Evolutionary conservation across 495 filamentous ascomycete genomes (phyloP).

Genomic region (Trichoderma asperelloides): DNA sequence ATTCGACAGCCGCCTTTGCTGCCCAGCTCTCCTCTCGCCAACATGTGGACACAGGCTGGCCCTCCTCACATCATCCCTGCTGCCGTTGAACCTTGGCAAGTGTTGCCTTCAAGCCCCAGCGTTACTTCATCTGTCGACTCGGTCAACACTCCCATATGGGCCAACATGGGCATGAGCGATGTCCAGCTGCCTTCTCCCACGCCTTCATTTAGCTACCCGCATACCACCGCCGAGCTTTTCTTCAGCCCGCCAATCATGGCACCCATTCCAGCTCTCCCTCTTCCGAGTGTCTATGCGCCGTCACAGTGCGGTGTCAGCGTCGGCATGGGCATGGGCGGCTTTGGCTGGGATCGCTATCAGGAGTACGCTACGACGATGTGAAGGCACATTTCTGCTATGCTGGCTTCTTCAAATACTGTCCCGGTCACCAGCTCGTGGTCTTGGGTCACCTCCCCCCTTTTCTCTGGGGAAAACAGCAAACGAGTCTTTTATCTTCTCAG

Average conservation of each 20-base stretch:
- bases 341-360: conserved; percentile 67
- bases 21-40: conserved; percentile 72
- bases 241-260: conserved; percentile 53
- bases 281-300: conserved; percentile 81
- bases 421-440: neutral
- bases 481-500: conserved; percentile 7
- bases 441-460: neutral
- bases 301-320: conserved; percentile 66
- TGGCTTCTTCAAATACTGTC: conserved; percentile 27
- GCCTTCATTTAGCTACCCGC: conserved; percentile 72
- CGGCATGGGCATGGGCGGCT: conserved; percentile 67
- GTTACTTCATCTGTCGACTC: conserved; percentile 62
- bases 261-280: conserved; percentile 66
- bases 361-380: conserved; percentile 56
- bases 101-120: conserved; percentile 79
- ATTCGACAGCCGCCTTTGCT: conserved; percentile 77
- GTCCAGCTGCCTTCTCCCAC: conserved; percentile 60
- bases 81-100: conserved; percentile 83
- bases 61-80: conserved; percentile 41
- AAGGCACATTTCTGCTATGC: conserved; percentile 35
- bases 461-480: neutral
- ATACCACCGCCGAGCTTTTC: conserved; percentile 55
- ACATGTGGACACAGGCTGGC: conserved; percentile 68
- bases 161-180: conserved; percentile 64
- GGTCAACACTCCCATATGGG: conserved; percentile 62